A percentile compares a stretch with the other conserved stretches of the same genome.
These are phyloP conservation scores for Xylaria cubensis DNA, from an alignment of 495 filamentous ascomycete genomes.

Conservation along the genomic window DNA sequence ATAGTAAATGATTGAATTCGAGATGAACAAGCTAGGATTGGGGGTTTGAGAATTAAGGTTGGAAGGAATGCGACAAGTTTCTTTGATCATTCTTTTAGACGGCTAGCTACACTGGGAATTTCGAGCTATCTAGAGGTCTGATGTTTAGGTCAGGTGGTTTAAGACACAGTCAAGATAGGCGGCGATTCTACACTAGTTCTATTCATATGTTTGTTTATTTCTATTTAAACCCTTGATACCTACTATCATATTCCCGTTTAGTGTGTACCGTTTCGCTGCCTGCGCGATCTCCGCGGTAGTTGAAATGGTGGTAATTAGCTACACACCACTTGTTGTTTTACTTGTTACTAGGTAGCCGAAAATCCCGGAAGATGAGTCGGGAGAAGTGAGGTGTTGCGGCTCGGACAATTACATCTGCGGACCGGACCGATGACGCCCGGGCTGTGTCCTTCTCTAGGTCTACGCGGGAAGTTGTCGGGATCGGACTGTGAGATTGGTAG, in stretches of 20 bases:
- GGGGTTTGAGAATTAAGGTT: background rate
- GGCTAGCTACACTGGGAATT: background rate
- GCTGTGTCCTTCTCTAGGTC: no score
- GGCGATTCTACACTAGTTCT: background rate
- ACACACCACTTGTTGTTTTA: no score
- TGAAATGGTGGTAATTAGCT: no score
- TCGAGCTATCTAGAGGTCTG: background rate
- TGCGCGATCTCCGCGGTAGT: no score
- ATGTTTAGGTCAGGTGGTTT: background rate
- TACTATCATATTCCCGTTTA: background rate
- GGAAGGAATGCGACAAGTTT: background rate
- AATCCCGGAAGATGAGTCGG: background rate
- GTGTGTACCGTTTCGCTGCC: background rate
- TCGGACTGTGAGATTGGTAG: background rate
- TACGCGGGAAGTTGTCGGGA: no score
- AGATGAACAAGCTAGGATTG: background rate
- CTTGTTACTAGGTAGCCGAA: background rate
- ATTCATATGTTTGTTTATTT: background rate
- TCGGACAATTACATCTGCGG: background rate
- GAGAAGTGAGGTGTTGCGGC: background rate
- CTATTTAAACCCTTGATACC: background rate
- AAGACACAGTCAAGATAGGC: background rate
- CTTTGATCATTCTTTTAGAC: no score
- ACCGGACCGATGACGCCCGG: background rate
- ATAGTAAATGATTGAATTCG: background rate